These are phyloP conservation scores for Sporothrix mexicana DNA, from an alignment of 2,329 filamentous ascomycete species.

Conservation along the genomic window DNA sequence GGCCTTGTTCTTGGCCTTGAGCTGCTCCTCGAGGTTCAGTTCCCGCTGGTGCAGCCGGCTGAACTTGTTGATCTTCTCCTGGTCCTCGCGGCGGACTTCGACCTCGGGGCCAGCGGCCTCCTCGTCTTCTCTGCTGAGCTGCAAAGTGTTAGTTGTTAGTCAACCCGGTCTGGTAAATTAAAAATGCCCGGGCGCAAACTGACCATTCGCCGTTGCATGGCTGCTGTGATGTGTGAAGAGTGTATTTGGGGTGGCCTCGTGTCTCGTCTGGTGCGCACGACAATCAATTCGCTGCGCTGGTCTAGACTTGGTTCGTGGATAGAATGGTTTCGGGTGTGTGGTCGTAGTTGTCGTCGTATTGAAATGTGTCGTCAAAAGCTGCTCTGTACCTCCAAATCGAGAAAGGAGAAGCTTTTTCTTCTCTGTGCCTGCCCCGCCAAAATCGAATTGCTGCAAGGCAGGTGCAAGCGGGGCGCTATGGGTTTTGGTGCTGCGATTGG, in stretches of 20 bases:
- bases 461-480: conserved; percentile 2
- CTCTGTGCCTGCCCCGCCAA: conserved; percentile 7
- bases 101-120: conserved; percentile 78
- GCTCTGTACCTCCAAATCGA: not conserved
- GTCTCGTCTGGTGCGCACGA: not conserved
- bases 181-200: conserved; percentile 34
- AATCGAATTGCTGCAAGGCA: conserved; percentile 6
- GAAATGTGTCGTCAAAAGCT: conserved; percentile 2
- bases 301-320: not conserved
- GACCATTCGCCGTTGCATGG: conserved; percentile 67
- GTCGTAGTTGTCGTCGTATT: not conserved
- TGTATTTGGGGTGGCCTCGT: conserved; percentile 1
- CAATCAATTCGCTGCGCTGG: not conserved
- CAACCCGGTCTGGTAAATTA: accelerated
- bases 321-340: not conserved
- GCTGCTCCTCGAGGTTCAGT: conserved; percentile 75
- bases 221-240: not conserved
- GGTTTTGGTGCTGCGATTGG: not conserved
- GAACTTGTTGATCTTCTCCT: conserved; percentile 99
- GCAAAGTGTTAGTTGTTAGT: conserved; percentile 25
- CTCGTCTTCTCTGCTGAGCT: conserved; percentile 96
- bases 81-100: conserved; percentile 93
- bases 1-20: conserved; percentile 90
- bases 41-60: conserved; percentile 91
- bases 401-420: conserved; percentile 26